Evolutionary conservation across 495 filamentous ascomycete species (phyloP), one percentile per base, ranked within the genome.

Genomic region (Penicillium desertorum): DNA sequence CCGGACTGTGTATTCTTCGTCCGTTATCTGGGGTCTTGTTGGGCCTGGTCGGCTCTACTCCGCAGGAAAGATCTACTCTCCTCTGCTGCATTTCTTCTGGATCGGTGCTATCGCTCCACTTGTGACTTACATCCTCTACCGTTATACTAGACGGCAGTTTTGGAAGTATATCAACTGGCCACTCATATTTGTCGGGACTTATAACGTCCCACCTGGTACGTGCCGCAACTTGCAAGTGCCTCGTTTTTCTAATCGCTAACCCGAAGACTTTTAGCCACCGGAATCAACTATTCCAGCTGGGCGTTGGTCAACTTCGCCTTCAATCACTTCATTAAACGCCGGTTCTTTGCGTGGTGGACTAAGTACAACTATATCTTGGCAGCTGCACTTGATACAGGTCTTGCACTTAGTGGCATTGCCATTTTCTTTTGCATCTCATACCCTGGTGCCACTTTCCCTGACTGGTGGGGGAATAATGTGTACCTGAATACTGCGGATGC

Each of bases 201-300:
- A 70, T 55, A 76, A 78, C 52, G 67, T 72, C 3, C 71, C 71
- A 29, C 67, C 71, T 12, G 67, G 69, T 70, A 62, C 55, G 50
- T 57, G 2, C 9, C 34, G 4, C 19, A 51, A 22, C 36, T 19
- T 25, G n/a, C 8, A 5, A 16, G 37, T 16, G 42, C 51, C n/a
- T 11, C 9, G 36, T 14, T 19, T 25, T 34, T 9, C 17, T 20
- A 45, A 37, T 22, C 20, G 22, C 27, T 30, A 51, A 45, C 14
- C 9, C 22, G 12, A n/a, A n/a, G 19, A 29, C 49, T 57, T 39
- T 56, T 65, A 57, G 77, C 75, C 5, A 78, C 76, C n/a, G 76
- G 76, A 12, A 79, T 78, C 52, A 79, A 78, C 57, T 78, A 79
- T 51, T 76, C 73, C 45, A 76, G 73, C 57, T 78, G 76, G 75